Percentiles rank a stretch among this genome's conserved stretches.
phyloP scores from a whole-genome alignment of 768 basidiomycete species.

The Boletus barrowsii region DNA sequence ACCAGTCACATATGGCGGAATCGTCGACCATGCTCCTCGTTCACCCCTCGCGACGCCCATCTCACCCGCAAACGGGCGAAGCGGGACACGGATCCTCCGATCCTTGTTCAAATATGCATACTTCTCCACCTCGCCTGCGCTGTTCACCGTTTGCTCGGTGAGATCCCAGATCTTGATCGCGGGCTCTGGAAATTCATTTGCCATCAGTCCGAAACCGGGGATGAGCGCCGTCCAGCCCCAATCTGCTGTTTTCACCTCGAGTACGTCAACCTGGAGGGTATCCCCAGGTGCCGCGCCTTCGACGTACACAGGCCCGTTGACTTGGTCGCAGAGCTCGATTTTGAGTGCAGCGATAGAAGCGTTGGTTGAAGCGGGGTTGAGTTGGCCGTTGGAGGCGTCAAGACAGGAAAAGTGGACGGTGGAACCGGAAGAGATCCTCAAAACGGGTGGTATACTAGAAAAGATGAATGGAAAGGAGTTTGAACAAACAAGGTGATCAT shows the following conservation, averaged over 20 bases:
- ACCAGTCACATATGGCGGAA: constrained; percentile 60
- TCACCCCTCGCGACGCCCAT: constrained; percentile 58
- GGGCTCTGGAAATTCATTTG: constrained; percentile 52
- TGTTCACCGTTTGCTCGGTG: constrained; percentile 16
- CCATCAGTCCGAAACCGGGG: constrained; percentile 56
- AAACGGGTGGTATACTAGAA: constrained; percentile 49
- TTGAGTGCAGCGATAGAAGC: constrained; percentile 38
- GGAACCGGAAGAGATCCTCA: constrained; percentile 51
- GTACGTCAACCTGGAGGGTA: constrained; percentile 57
- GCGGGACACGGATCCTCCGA: constrained; percentile 46
- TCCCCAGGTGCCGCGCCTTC: constrained; percentile 52
- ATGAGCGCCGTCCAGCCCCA: constrained; percentile 66
- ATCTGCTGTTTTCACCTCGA: constrained; percentile 47
- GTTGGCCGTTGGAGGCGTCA: constrained; percentile 62
- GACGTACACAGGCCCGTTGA: constrained; percentile 58
- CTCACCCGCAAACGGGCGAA: constrained; percentile 60
- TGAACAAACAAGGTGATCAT: neutral
- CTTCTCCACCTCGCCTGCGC: constrained; percentile 18
- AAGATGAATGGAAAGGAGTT: neutral
- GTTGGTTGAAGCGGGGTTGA: constrained; percentile 42
- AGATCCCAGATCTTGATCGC: constrained; percentile 56
- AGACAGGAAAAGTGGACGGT: constrained; percentile 57
- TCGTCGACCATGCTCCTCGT: constrained; percentile 54
- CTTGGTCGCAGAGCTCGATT: constrained; percentile 52
- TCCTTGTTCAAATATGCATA: constrained; percentile 52